Base-by-base conservation (phyloP, 2,329 filamentous ascomycete genomes). In the Stachybotrys echinatus region DNA sequence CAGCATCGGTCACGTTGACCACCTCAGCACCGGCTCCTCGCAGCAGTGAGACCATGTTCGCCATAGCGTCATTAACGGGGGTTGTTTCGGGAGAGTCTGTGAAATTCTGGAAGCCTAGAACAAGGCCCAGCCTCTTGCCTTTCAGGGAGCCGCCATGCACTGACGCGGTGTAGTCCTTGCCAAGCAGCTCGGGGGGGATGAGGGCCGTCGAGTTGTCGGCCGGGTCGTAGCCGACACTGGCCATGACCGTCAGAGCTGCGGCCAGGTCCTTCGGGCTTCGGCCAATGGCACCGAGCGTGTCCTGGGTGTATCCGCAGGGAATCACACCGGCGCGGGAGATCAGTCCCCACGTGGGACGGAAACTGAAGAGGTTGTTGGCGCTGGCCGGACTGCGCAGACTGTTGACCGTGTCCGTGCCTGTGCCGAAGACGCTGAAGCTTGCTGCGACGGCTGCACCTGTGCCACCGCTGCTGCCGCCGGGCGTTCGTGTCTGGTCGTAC, bases 21-120 rank as follows among this genome's bases (percentile, higher is more conserved):
- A 84, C 55, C 0, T 65, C 71, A 5, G 69, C 80, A 12, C 80
- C 80, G 5, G 75, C 71, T 0, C 59, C 56, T 27, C 61, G 48
- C 0, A 87, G 63, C 22, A 70, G 71, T 0, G 61, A 55, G n/a
- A 80, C 65, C 42, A 79, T 71, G 18, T 63, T 55, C 18, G 66
- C 64, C 73, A 85, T 77, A 19, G 72, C 74, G 1, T 67, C 56
- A 55, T 81, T 84, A 17, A 87, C 80, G 0, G 79, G 79, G 0
- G 68, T 74, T 3, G 76, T 83, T 60, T 86, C 83, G 2, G 67
- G 54, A 4, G 69, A 73, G 1, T 55, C 51, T 0, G 75, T 78
- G 40, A 72, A 70, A 52, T 84, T 79, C 67, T 82, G 81, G 61
- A 85, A 84, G 4, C 77, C 76, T 50, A 81, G 47, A 22, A 51